Evolutionary conservation across 495 filamentous ascomycete genomes (phyloP).

Genomic region (Talaromyces adpressus): DNA sequence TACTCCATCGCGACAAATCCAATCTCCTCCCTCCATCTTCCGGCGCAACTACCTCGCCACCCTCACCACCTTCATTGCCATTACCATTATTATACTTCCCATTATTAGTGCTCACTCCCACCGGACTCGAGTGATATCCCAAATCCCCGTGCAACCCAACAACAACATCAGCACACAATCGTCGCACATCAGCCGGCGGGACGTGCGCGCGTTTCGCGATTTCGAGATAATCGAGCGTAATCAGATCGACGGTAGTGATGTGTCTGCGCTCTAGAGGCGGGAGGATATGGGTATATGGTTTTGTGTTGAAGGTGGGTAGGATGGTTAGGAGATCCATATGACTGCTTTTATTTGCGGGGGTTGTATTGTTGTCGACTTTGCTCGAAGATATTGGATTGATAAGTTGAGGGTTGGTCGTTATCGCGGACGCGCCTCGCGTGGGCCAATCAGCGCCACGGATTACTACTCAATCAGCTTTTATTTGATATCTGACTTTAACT

Average conservation of each 20-base stretch:
- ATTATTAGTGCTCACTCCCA: neutral
- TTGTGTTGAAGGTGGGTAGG: constrained; percentile 71
- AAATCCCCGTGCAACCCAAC: constrained; percentile 59
- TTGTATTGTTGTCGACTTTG: neutral
- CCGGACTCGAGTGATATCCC: constrained; percentile 30
- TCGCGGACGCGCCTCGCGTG: neutral
- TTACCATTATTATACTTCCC: too few relatives aligned
- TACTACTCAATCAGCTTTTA: neutral
- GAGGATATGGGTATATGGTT: constrained; percentile 63
- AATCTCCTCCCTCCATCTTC: constrained; percentile 16
- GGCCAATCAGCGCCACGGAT: neutral
- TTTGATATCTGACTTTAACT: too few relatives aligned
- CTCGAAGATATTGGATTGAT: neutral
- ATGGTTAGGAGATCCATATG: constrained; percentile 75
- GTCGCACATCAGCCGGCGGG: constrained; percentile 69
- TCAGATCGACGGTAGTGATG: constrained; percentile 75
- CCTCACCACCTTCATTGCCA: neutral
- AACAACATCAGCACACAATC: constrained; percentile 57
- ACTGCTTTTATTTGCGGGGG: neutral
- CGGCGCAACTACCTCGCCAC: neutral
- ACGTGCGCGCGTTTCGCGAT: constrained; percentile 82
- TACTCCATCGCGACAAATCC: constrained; percentile 40
- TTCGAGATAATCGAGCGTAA: constrained; percentile 76
- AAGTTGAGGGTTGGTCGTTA: neutral
- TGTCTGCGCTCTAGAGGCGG: constrained; percentile 68